Evolutionary conservation across 2,329 filamentous ascomycete species (phyloP), one percentile per base, ranked within the genome.

Genomic region (Neonectria magnoliae): DNA sequence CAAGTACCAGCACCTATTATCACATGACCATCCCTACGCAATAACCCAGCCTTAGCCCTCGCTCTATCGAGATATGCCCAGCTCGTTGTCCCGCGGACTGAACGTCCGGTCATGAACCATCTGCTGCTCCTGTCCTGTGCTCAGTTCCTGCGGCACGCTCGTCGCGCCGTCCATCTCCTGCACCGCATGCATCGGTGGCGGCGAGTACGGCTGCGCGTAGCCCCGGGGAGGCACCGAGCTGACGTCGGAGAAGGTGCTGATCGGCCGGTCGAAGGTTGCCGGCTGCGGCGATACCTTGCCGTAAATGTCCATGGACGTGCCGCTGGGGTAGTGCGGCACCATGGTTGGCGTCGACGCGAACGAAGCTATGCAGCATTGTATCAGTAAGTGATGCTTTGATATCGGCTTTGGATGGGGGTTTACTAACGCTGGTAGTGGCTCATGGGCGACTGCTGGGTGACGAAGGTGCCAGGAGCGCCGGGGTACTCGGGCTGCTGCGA

Each of bases 131-230:
- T 66, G 29, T 4, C 62, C 69, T 2, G 72, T 68, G 5, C 65
- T 56, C 63, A 74, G 64, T 53, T 74, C 72, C 36, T 68, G 69
- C 8, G 57, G 63, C n/a, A 47, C 41, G n/a, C 47, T 53, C 8
- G 61, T 56, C 42, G 62, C 65, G 9, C 59, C 72, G 22, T 72
- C 72, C 71, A 74, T 74, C 57, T 74, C 72, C 29, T 68, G 65
- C 27, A 71, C 65, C 4, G 59, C 29, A 42, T 16, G 16, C 66
- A 72, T 68, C 9, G 69, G 69, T 3, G 53, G 54, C 27, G 66
- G 69, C 14, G 63, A 60, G 41, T 71, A 69, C 2, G 57, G 57
- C 22, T 68, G 66, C 11, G 67, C 51, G 14, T 71, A 67, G 9
- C 57, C 60, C 2, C 59, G 52, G 52, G 54, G 18, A 1, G 51